Conservation (phyloP, 805 yeast genomes). For the Hanseniaspora thailandica region DNA sequence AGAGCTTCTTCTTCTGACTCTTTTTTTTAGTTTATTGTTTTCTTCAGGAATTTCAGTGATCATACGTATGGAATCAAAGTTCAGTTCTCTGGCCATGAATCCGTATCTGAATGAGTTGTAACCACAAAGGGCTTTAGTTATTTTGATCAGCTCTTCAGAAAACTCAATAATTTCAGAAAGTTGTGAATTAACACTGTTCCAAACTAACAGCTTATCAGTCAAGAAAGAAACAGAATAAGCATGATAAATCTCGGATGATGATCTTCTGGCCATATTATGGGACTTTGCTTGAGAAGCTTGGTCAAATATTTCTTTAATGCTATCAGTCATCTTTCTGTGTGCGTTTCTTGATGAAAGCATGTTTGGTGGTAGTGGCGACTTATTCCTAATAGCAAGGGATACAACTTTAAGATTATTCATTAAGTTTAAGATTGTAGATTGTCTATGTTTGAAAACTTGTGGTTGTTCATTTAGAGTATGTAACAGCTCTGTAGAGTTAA, state of each 20-base stretch:
- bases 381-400: conserved; percentile 25
- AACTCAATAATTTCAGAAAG: conserved; percentile 40
- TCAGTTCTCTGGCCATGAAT: conserved; percentile 38
- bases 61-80: conserved; percentile 34
- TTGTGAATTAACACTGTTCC: conserved; percentile 43
- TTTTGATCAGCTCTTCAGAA: conserved; percentile 35
- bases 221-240: conserved; percentile 22
- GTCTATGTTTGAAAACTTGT: conserved; percentile 10
- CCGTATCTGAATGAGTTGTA: conserved; percentile 41
- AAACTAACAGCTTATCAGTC: conserved; percentile 34
- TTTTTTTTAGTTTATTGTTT: conserved; percentile 18
- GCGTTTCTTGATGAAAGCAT: conserved; percentile 40
- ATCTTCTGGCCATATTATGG: conserved; percentile 2
- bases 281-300: background rate
- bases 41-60: conserved; percentile 31
- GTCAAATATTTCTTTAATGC: conserved; percentile 28
- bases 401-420: conserved; percentile 37
- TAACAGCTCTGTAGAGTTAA: conserved; percentile 30
- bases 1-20: conserved; percentile 11
- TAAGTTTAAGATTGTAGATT: conserved; percentile 26
- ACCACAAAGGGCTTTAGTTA: conserved; percentile 37
- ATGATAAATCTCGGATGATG: conserved; percentile 18
- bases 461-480: conserved; percentile 23
- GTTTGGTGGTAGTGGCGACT: conserved; percentile 40
- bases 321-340: conserved; percentile 35